Base-by-base conservation (phyloP, 495 filamentous ascomycete genomes). In the Xanthoparmelia taractica region DNA sequence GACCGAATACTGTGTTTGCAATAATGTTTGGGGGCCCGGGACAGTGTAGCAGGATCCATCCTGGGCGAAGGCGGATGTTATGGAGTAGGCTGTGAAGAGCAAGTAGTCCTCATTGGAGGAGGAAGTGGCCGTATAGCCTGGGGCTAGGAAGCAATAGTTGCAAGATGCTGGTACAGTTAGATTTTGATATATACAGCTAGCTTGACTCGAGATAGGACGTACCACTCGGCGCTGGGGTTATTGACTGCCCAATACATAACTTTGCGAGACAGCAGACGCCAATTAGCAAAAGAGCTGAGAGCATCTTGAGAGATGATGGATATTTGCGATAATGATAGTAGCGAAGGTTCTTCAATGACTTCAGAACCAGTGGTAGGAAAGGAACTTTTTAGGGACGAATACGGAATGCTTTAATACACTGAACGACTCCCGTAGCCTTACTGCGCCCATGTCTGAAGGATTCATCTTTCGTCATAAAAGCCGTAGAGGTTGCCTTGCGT, bases 41-140 rank as follows among this genome's bases (percentile, higher is more conserved):
- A n/a, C 18, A 0, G 48, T 52, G 48, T 17, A 2, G 27, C 48
- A 52, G 48, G 8, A 31, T 31, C 48, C 48, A 10, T 52, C 27
- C 31, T 52, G 48, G 18, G 48, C 48, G 48, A 52, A 52, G 48
- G 48, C 15, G 48, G 48, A 52, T 2, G 48, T 52, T 27, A 52
- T 52, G 23, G 48, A 52, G 8, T 52, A 52, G 48, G 48, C 48
- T 31, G 48, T 52, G 5, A 52, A 52, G 0, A 52, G 48, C 25
- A 52, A 18, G 48, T 52, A 29, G 6, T 52, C 48, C 2, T 18
- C 25, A 17, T 17, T 0, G 10, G 27, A 31, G 7, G 27, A 17
- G 27, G 48, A 52, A 4, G 31, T 15, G 27, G 29, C 48, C 27
- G 48, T 52, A 13, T 8, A 52, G 1, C 48, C 48, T 31, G 48